Base-by-base conservation (phyloP, 805 yeast genomes). In the Komagataella phaffii region DNA sequence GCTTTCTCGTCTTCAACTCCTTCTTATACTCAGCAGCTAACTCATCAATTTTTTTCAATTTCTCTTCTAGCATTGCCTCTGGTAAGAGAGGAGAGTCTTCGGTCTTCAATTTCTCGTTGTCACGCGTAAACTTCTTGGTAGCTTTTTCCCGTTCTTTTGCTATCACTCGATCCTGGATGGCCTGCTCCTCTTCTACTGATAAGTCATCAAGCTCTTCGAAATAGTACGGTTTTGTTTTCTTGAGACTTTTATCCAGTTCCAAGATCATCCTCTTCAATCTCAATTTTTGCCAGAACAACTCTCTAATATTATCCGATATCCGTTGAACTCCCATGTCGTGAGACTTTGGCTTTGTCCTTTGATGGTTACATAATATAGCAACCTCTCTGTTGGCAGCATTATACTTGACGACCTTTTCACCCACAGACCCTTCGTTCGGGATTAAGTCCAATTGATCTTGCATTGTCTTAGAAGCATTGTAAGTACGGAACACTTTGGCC, bases 401-500 rank as follows among this genome's bases (percentile, higher is more conserved):
- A 67, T 84, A 90, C 55, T 79, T 81, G 52, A 90, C 82, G 50
- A 90, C 82, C 60, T 88, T 91, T 63, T 90, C 97, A 21, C 85
- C 83, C 3, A 88, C 85, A 0, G 95, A 80, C 24, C 96, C 96
- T 61, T 80, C 85, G 63, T 88, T 85, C n/a, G 83, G 75, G 57
- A 91, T 88, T 59, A 82, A 69, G 62, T 86, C 96, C 54, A 91
- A 67, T 64, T 88, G 96, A 61, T 90, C 95, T 66, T 90, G 97
- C 97, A 90, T 91, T 1, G 96, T 89, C 65, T 87, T 86, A 1
- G 96, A 87, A 0, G 98, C 98, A 69, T 90, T 90, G 63, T 87
- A 90, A 0, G 98, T 90, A 81, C 98, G 95, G 74, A 90, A 91
- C 18, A 90, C 97, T 66, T 90, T 90, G 3, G 98, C 98, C 0